Conservation (phyloP, 345 rosid species). For the Acer negundo region DNA sequence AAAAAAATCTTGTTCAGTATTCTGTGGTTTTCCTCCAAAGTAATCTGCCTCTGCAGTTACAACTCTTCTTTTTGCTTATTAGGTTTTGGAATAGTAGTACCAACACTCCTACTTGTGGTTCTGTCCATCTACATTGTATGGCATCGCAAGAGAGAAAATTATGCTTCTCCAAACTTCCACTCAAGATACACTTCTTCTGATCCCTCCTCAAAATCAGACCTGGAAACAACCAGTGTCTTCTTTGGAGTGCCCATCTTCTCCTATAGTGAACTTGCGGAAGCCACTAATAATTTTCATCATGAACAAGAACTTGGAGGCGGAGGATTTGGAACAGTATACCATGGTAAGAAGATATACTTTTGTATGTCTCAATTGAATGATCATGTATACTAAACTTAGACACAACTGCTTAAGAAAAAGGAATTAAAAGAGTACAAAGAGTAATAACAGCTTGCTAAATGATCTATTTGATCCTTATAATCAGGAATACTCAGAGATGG, state of each 20-base stretch:
- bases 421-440: too few relatives aligned
- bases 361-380: background rate
- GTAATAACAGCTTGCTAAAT: background rate
- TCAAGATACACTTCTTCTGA: conserved; percentile 20
- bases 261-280: conserved; percentile 56
- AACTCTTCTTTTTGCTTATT: background rate
- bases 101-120: conserved; percentile 21
- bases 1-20: background rate
- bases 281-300: conserved; percentile 50
- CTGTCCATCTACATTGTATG: conserved; percentile 20
- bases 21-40: background rate
- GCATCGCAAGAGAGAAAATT: conserved; percentile 23
- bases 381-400: background rate
- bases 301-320: conserved; percentile 64
- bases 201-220: conserved; percentile 35
- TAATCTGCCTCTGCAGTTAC: background rate
- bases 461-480: background rate
- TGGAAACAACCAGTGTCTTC: conserved; percentile 33
- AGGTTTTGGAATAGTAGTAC: conserved; percentile 33
- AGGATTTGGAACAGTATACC: conserved; percentile 71
- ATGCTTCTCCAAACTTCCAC: conserved; percentile 19
- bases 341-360: conserved; percentile 46
- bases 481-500: conserved; percentile 63
- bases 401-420: conserved; percentile 9
- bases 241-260: conserved; percentile 60